Conservation (phyloP, 2,329 filamentous ascomycete genomes). For the Podosphaera fusca region DNA sequence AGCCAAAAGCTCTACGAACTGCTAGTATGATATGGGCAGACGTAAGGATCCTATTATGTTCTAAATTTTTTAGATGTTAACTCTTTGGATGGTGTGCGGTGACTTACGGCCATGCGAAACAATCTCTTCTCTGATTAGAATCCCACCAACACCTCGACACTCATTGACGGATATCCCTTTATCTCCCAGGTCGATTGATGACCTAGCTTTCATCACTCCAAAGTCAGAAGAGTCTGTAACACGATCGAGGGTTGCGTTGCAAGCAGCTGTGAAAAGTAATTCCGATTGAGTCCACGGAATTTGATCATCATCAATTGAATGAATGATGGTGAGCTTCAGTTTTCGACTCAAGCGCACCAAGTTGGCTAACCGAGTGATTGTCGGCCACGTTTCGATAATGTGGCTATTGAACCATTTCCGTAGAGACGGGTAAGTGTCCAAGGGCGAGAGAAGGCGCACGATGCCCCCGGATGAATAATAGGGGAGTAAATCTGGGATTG, state of each 20-base stretch:
- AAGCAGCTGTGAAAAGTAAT: constrained; percentile 35
- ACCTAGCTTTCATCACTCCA: constrained; percentile 13
- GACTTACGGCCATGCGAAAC: constrained; percentile 15
- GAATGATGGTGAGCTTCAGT: constrained; percentile 49
- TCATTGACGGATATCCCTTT: constrained; percentile 14
- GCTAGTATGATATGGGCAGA: constrained; percentile 40
- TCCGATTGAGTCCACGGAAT: constrained; percentile 55
- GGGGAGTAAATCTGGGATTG: constrained; percentile 46
- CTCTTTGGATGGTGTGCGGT: not conserved
- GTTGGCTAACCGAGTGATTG: constrained; percentile 38
- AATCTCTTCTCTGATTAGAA: constrained; percentile 16
- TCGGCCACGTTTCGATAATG: constrained; percentile 66
- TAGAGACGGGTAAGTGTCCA: constrained; percentile 42
- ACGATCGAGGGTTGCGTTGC: constrained; percentile 24
- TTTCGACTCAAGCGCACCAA: constrained; percentile 27
- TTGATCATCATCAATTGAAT: constrained; percentile 60
- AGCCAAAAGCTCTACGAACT: not conserved
- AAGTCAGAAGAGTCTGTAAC: constrained; percentile 12
- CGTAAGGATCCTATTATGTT: constrained; percentile 46
- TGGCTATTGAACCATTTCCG: constrained; percentile 34
- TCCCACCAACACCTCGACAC: constrained; percentile 14
- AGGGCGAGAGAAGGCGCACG: constrained; percentile 56
- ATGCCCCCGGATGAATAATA: constrained; percentile 57
- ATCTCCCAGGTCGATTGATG: constrained; percentile 14
- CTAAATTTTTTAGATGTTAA: constrained; percentile 18